Base-by-base conservation (phyloP, 1,284 basidiomycete genomes). In the Stereum hirsutum region DNA sequence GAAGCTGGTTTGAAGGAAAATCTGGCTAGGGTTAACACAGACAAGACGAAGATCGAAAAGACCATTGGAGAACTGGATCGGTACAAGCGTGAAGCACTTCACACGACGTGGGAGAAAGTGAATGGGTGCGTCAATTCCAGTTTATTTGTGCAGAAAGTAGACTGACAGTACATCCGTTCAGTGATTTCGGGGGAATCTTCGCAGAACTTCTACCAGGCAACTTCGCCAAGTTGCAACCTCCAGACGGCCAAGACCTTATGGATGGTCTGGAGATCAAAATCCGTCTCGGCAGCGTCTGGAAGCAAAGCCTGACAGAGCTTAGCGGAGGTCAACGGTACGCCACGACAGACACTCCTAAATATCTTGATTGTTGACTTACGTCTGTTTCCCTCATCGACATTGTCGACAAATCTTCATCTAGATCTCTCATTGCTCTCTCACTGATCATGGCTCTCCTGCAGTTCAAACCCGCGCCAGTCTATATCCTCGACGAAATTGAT, bases 381-480 rank as follows among this genome's bases (percentile, higher is more conserved):
- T 5, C 15, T 28, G 41, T 39, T 12, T 14, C 34, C n/a, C 34
- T 8, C 4, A 12, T 19, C 14, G 11, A 20, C 20, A 11, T 20
- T 19, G 17, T 35, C 17, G 28, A 5, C 4, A 15, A 12, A 12
- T 11, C 31, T 8, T 4, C 23, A 6, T 42, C 26, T 52, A 94
- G 91, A 49, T 97, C 94, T 1, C 75, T 99, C 49, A 98, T 99
- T 56, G 95, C 95, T 0, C 75, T 99, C 2, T 96, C 92, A 8
- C 74, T 99, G 39, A 98, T 99, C 70, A 95, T 99, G 93, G 88
- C 94, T 0, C 75, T 99, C 31, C 76, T 99, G 27, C 94, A 98
- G 63, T 98, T 98, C 77, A 97, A 98, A 60, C 93, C 95, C 2
- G 94, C 95, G n/a, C 96, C 93, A 0, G 95, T 99, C 91, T 98